Conservation (phyloP, 2,329 filamentous ascomycete genomes). For the Colletotrichum truncatum region DNA sequence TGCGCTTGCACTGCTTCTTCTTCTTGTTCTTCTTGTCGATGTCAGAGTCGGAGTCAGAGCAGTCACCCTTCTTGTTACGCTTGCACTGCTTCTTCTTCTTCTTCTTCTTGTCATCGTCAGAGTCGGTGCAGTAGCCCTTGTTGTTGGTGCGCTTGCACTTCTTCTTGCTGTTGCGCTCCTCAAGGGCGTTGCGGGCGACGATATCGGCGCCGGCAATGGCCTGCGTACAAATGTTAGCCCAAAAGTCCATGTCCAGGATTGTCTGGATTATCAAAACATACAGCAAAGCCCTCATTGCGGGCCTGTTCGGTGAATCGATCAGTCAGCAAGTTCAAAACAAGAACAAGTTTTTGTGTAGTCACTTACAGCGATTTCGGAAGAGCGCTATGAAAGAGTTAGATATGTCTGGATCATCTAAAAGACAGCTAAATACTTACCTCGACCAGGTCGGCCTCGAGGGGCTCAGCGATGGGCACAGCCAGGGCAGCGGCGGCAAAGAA, state of each 20-base stretch:
- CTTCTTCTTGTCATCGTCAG: background rate
- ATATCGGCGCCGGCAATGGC: background rate
- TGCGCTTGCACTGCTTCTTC: conserved; percentile 4
- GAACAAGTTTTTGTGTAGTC: background rate
- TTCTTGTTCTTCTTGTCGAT: background rate
- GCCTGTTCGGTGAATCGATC: background rate
- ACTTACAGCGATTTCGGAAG: conserved; percentile 14
- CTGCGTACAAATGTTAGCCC: background rate
- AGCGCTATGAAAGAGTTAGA: conserved; percentile 7
- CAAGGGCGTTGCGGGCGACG: background rate
- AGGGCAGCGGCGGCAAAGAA: conserved; percentile 19
- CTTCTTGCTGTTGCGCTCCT: conserved; percentile 19
- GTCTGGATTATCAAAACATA: background rate
- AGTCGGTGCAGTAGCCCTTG: conserved; percentile 18
- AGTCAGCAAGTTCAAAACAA: no score
- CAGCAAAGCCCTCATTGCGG: conserved; percentile 7
- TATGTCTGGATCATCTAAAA: background rate
- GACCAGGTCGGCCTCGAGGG: conserved; percentile 1
- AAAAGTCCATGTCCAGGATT: background rate
- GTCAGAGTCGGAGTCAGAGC: conserved; percentile 10
- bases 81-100: conserved; percentile 26
- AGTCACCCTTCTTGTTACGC: conserved; percentile 27
- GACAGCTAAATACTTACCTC: background rate
- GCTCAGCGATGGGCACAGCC: conserved; percentile 17
- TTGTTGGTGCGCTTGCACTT: conserved; percentile 18